Conservation (phyloP, 306 rosid genomes). For the Senna siamea region DNA sequence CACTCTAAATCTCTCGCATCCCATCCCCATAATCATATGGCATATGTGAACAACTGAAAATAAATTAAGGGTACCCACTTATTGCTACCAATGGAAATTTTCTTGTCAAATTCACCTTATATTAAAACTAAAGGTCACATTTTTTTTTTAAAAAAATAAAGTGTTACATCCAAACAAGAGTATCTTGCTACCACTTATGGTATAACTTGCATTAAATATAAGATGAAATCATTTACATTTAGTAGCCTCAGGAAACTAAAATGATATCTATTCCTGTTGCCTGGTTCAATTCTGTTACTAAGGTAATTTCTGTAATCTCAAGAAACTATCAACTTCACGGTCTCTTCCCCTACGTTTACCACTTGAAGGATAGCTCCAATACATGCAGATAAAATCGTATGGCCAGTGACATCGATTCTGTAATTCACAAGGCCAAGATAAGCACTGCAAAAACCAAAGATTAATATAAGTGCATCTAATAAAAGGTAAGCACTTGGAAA, state of each 20-base stretch:
- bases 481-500: slow-evolving; percentile 5
- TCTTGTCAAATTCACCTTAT: not conserved
- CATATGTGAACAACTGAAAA: not conserved
- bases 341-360: slow-evolving; percentile 28
- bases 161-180: not conserved
- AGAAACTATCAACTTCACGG: slow-evolving; percentile 26
- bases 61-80: not conserved
- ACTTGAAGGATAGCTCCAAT: slow-evolving; percentile 27
- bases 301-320: slow-evolving; percentile 35
- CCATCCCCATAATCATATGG: too few relatives aligned
- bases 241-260: slow-evolving; percentile 38
- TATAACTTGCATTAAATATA: slow-evolving; percentile 41
- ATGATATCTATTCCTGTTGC: slow-evolving; percentile 41
- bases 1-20: too few relatives aligned
- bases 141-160: not conserved
- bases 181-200: slow-evolving; percentile 19
- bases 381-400: slow-evolving; percentile 20
- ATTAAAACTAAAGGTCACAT: not conserved
- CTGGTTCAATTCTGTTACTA: slow-evolving; percentile 36
- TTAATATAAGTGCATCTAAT: slow-evolving; percentile 12
- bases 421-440: slow-evolving; percentile 31
- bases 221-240: slow-evolving; percentile 59
- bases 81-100: not conserved
- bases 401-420: slow-evolving; percentile 3
- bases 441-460: slow-evolving; percentile 44